phyloP scores from a whole-genome alignment of 2,329 filamentous ascomycete genomes.

The Cladosporium halotolerans region DNA sequence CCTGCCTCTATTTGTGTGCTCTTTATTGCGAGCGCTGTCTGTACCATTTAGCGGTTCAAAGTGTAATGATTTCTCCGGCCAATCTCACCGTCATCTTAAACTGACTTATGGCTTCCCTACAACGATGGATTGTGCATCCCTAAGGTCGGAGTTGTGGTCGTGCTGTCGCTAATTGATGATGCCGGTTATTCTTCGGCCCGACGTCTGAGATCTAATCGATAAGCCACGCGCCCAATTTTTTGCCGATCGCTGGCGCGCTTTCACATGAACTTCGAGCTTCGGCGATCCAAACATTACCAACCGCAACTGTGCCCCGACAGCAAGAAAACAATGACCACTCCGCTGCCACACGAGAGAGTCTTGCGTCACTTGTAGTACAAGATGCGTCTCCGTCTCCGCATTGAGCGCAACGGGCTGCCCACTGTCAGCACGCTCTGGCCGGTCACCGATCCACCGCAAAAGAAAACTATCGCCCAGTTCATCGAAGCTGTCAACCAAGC shows the following conservation, averaged over 20 bases:
- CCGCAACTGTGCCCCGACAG: not conserved
- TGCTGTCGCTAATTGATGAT: too few species aligned
- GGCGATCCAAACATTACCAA: not conserved
- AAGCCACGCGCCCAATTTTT: not conserved
- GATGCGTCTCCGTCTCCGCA: constrained; percentile 67
- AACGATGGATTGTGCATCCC: too few species aligned
- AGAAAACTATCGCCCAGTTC: constrained; percentile 63
- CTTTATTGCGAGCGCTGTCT: too few species aligned
- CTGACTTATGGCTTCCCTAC: too few species aligned
- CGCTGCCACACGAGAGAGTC: not conserved
- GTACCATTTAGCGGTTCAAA: too few species aligned
- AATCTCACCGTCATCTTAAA: too few species aligned
- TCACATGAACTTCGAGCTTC: constrained; percentile 5
- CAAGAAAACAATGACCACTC: not conserved
- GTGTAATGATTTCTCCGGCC: too few species aligned
- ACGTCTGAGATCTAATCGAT: too few species aligned
- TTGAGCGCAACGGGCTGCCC: constrained; percentile 68
- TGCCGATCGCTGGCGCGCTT: not conserved
- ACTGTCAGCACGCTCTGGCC: constrained; percentile 67
- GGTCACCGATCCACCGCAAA: constrained; percentile 37
- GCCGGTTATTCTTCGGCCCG: too few species aligned
- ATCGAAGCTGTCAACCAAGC: constrained; percentile 72
- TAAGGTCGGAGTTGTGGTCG: too few species aligned
- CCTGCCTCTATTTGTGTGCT: too few species aligned
- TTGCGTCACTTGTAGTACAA: not conserved